Evolutionary conservation across 352 stramenopile species (phyloP), one percentile per base, ranked within the genome.

Genomic region (Lagenidium sp.): DNA sequence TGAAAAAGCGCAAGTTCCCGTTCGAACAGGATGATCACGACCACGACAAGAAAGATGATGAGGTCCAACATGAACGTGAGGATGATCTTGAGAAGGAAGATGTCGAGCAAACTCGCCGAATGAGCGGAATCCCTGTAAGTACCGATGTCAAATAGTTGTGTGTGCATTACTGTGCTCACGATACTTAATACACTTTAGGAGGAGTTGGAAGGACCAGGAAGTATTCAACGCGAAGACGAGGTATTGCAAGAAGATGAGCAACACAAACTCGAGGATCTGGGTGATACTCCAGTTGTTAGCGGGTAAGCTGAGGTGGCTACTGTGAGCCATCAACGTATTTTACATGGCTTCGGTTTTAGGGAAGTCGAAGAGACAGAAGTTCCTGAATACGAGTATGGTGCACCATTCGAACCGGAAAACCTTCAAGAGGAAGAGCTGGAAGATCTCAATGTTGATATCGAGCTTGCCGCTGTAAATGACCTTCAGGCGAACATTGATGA

Each of bases 1-100:
- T 93, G 83, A 88, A 80, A 58, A 90, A 90, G 62, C 63, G 65
- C 15, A 94, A 86, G 39, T 84, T 91, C 34, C 78, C 72, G 23
- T 89, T 88, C 43, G 50, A 63, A 20, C 50, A 36, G 1, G 57
- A 57, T 21, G 37, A 63, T 6, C 47, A 52, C 8, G 8, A 23
- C 7, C n/a, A 24, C 10, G 0, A 30, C 34, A 16, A 32, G 22
- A 7, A 19, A 60, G 15, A 6, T 20, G 29, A 65, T 25, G 55
- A 69, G 3, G 25, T 58, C 4, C 26, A 57, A 1, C 40, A 41
- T 18, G 25, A 26, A 16, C n/a, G 29, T 20, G 26, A 52, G 15
- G 44, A 62, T 22, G 60, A 45, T 12, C 44, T 41, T 41, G 54
- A 54, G 24, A 63, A 63, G 23, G 51, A 78, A 4, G 60, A 70